Percentiles rank a stretch among this genome's conserved stretches.
These are phyloP conservation scores for Mycena sanguinolenta DNA, from an alignment of 768 basidiomycete genomes.

Conservation along the genomic window DNA sequence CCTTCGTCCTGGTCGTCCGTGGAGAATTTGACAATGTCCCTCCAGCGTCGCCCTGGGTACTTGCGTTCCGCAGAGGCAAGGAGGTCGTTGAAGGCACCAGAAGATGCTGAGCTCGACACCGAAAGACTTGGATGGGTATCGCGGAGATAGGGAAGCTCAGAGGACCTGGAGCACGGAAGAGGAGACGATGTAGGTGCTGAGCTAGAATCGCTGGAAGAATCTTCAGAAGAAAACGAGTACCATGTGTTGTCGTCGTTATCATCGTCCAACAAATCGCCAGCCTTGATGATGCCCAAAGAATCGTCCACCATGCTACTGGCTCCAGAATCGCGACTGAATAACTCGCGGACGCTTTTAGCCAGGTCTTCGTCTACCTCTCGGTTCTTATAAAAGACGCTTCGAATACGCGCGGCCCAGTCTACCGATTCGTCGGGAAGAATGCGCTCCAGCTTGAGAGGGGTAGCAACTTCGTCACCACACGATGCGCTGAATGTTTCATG, in stretches of 20 bases:
- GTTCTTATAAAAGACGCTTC: slow-evolving; percentile 32
- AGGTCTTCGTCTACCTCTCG: slow-evolving; percentile 11
- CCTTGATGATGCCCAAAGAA: background rate
- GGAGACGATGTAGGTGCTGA: background rate
- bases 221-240: slow-evolving; percentile 5
- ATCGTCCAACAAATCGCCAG: slow-evolving; percentile 1
- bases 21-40: slow-evolving; percentile 19
- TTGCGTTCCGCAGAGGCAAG: slow-evolving; percentile 35
- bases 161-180: slow-evolving; percentile 1
- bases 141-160: slow-evolving; percentile 30
- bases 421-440: background rate
- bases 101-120: background rate
- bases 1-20: background rate
- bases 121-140: background rate
- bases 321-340: slow-evolving; percentile 33
- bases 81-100: slow-evolving; percentile 28
- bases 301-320: background rate
- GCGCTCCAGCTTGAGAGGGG: slow-evolving; percentile 5
- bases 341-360: slow-evolving; percentile 24
- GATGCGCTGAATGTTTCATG: background rate
- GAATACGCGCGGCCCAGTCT: slow-evolving; percentile 34
- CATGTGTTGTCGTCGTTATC: background rate
- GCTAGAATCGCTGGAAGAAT: background rate
- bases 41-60: slow-evolving; percentile 26
- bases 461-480: background rate